These are phyloP conservation scores for Blumeria graminis DNA, from an alignment of 2,329 filamentous ascomycete species.

Conservation along the genomic window DNA sequence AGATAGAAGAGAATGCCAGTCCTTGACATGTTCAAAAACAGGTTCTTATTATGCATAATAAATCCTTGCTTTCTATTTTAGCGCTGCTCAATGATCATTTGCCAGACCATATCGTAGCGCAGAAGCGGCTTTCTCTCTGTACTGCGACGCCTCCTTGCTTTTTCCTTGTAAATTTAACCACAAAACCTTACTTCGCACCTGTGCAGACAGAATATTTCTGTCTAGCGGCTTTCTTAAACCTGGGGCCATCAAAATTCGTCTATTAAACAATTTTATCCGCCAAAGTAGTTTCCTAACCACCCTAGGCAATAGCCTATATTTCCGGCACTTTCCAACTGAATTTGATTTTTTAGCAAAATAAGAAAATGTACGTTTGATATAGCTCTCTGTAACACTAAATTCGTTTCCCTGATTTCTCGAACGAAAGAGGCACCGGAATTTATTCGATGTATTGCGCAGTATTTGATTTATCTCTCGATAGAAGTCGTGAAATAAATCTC, in stretches of 20 bases:
- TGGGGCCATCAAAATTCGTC: background rate
- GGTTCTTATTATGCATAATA: background rate
- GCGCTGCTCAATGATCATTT: background rate
- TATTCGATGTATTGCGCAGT: background rate
- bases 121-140: constrained; percentile 22
- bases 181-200: constrained; percentile 29
- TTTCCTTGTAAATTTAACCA: constrained; percentile 31
- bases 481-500: background rate
- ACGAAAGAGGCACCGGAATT: background rate
- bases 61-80: background rate
- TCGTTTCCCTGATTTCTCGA: background rate
- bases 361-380: background rate
- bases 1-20: too few species aligned
- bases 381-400: background rate
- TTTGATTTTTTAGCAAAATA: background rate
- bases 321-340: background rate
- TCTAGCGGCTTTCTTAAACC: constrained; percentile 20
- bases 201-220: constrained; percentile 25
- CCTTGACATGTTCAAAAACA: background rate
- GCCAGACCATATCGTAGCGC: constrained; percentile 2
- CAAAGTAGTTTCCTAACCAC: background rate
- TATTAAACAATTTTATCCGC: background rate
- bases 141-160: constrained; percentile 21
- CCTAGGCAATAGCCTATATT: background rate
- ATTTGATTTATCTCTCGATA: background rate